Conservation (phyloP, 2,329 filamentous ascomycete species). For the Xylaria sp. region DNA sequence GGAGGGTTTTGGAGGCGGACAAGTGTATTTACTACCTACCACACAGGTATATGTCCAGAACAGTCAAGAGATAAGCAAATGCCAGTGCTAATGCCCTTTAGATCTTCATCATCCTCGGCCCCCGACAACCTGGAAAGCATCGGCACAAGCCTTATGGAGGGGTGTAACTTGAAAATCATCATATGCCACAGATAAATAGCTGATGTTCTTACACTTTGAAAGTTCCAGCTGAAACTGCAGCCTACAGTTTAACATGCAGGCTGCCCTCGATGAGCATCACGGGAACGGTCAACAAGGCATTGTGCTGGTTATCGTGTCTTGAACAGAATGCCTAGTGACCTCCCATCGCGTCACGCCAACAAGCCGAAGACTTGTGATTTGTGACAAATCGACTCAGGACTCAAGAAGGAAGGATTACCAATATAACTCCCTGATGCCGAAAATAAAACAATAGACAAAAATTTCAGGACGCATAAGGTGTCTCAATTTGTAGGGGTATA, state of each 20-base stretch:
- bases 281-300: constrained; percentile 18
- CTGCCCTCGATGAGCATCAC: constrained; percentile 1
- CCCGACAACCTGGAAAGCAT: constrained; percentile 4
- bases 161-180: not conserved
- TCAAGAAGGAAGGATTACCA: not conserved
- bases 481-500: constrained; percentile 22
- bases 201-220: not conserved
- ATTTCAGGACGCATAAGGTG: constrained; percentile 34
- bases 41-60: not conserved
- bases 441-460: constrained; percentile 6
- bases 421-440: not conserved
- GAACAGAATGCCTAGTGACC: not conserved
- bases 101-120: not conserved
- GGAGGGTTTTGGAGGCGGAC: not conserved
- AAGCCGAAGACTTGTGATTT: not conserved
- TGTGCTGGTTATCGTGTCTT: not conserved
- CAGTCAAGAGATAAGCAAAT: not conserved
- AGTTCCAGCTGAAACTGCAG: constrained; percentile 8
- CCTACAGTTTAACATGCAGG: not conserved
- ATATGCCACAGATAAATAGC: constrained; percentile 3
- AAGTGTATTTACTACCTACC: not conserved
- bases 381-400: not conserved
- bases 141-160: not conserved
- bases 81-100: not conserved
- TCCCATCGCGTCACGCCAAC: not conserved